These are phyloP conservation scores for Botrytis medusae DNA, from an alignment of 2,329 filamentous ascomycete species.

Conservation along the genomic window DNA sequence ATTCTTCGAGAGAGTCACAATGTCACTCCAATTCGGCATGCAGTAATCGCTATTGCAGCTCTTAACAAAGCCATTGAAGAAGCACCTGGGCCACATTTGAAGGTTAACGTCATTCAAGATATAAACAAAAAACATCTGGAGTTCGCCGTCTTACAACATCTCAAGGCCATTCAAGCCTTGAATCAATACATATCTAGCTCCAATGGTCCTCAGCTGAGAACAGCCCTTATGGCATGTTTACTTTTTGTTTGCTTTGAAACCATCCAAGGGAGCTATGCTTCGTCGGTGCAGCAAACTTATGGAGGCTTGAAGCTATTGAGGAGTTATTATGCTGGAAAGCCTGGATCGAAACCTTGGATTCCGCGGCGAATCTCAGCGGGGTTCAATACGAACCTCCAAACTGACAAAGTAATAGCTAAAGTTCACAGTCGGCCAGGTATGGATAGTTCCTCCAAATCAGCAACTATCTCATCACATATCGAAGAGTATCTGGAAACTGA, in stretches of 20 bases:
- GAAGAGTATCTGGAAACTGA: constrained; percentile 33
- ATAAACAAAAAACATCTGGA: constrained; percentile 55
- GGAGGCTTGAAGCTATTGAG: constrained; percentile 56
- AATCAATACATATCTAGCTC: constrained; percentile 47
- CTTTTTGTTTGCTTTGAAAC: constrained; percentile 39
- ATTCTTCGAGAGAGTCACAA: constrained; percentile 63
- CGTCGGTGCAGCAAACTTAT: constrained; percentile 61
- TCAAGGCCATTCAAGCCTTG: constrained; percentile 55
- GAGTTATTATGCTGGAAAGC: constrained; percentile 37
- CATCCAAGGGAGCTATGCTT: constrained; percentile 51
- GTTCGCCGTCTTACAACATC: constrained; percentile 59
- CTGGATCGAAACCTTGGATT: constrained; percentile 29
- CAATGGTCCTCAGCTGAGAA: constrained; percentile 44
- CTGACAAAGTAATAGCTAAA: constrained; percentile 22
- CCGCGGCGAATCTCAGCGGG: constrained; percentile 22
- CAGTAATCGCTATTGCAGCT: constrained; percentile 65
- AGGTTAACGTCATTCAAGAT: constrained; percentile 42
- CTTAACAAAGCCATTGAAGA: constrained; percentile 62
- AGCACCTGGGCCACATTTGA: constrained; percentile 35
- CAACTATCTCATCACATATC: constrained; percentile 29
- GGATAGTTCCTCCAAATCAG: constrained; percentile 28
- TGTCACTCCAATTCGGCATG: constrained; percentile 60
- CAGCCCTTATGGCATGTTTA: constrained; percentile 37
- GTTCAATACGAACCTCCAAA: constrained; percentile 8
- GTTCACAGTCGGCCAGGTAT: constrained; percentile 29